A percentile compares a stretch with the other conserved stretches of the same genome.
Evolutionary conservation across 2,329 filamentous ascomycete genomes (phyloP).

Genomic region (Dichotomopilus funicola): DNA sequence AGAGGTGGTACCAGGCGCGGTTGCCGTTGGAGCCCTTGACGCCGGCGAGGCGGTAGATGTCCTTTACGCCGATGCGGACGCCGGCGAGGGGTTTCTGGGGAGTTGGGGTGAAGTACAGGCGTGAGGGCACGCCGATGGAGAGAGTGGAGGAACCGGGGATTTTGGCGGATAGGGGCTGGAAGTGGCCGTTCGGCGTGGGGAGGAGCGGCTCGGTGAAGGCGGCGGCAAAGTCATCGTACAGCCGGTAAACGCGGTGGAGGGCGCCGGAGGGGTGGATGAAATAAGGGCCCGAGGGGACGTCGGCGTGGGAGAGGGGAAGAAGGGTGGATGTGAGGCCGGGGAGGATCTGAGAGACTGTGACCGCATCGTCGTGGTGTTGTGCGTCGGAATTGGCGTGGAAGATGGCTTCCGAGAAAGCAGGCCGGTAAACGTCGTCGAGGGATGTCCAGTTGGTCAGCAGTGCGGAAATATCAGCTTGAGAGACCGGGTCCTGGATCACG

Average conservation of each 20-base stretch:
- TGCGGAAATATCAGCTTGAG: constrained; percentile 17
- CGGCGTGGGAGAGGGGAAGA: constrained; percentile 16
- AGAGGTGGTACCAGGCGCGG: constrained; percentile 4
- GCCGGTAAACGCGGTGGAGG: constrained; percentile 31
- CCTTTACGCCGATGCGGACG: constrained; percentile 51
- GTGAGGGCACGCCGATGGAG: constrained; percentile 48
- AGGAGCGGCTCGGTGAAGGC: constrained; percentile 30
- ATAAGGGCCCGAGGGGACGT: constrained; percentile 32
- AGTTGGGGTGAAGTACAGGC: constrained; percentile 51
- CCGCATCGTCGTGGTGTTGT: constrained; percentile 1
- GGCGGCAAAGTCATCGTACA: constrained; percentile 32
- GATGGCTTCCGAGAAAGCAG: constrained; percentile 22
- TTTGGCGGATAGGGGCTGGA: constrained; percentile 31
- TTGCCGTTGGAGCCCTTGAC: constrained; percentile 41
- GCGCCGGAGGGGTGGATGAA: constrained; percentile 31
- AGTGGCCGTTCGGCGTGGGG: constrained; percentile 27
- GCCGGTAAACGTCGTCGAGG: constrained; percentile 27
- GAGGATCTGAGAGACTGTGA: constrained; percentile 13
- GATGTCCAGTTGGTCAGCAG: constrained; percentile 30
- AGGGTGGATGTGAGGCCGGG: constrained; percentile 15
- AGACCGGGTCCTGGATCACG: constrained; percentile 26
- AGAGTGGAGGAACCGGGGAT: constrained; percentile 25
- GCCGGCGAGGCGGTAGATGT: constrained; percentile 48
- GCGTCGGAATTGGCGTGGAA: constrained; percentile 19
- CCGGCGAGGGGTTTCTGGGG: constrained; percentile 52